phyloP scores from a whole-genome alignment of 2,329 filamentous ascomycete species.

The Alternaria triticina region DNA sequence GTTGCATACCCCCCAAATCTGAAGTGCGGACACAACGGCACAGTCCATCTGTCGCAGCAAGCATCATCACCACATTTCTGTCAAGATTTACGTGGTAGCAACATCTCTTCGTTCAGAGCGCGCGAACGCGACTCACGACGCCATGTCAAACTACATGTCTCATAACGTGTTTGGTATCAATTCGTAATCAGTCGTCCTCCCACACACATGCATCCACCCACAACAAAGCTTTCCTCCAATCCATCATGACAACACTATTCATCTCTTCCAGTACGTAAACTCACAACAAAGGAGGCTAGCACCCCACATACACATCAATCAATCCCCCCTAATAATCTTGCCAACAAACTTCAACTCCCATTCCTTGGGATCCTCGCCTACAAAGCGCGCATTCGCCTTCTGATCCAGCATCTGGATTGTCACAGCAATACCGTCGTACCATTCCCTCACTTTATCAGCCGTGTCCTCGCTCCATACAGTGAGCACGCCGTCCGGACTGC shows the following conservation, averaged over 20 bases:
- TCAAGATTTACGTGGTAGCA: not conserved
- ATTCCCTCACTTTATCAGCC: conserved; percentile 41
- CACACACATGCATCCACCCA: not conserved
- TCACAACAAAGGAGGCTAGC: not conserved
- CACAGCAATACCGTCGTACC: conserved; percentile 45
- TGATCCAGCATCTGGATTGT: conserved; percentile 37
- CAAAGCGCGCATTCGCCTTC: conserved; percentile 35
- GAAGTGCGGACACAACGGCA: not conserved
- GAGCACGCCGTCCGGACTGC: conserved; percentile 44
- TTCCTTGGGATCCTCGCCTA: conserved; percentile 39
- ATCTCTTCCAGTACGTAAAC: not conserved
- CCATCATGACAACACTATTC: not conserved
- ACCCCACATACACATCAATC: not conserved
- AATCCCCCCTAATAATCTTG: conserved; percentile 43
- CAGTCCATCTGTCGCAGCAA: not conserved
- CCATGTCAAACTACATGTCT: not conserved
- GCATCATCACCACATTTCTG: not conserved
- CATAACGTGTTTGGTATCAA: not conserved
- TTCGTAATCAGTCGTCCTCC: not conserved
- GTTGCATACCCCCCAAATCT: not conserved
- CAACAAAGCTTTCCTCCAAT: not conserved
- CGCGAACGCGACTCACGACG: not conserved
- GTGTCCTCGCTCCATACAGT: conserved; percentile 41
- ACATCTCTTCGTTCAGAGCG: not conserved
- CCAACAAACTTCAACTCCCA: conserved; percentile 48